Percentiles rank a stretch among this genome's conserved stretches.
These are phyloP conservation scores for Aureobasidium sp. DNA, from an alignment of 2,329 filamentous ascomycete genomes.

Conservation along the genomic window DNA sequence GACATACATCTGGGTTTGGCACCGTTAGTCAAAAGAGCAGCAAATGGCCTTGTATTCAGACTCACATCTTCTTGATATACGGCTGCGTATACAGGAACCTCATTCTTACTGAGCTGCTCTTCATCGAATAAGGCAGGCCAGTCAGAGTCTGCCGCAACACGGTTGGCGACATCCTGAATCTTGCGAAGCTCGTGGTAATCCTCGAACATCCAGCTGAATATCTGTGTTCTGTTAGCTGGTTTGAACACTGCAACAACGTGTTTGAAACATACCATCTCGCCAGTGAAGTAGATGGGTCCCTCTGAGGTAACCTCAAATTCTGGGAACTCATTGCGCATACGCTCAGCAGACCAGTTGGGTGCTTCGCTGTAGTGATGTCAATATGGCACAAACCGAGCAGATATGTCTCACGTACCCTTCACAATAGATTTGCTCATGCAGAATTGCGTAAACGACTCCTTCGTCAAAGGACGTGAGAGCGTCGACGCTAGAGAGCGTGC, in stretches of 20 bases:
- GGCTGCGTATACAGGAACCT: constrained; percentile 78
- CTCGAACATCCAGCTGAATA: constrained; percentile 78
- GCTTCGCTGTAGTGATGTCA: constrained; percentile 27
- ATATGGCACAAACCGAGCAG: too few species aligned
- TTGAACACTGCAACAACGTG: background rate
- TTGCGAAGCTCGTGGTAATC: constrained; percentile 67
- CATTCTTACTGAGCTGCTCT: constrained; percentile 62
- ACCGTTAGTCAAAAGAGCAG: too few species aligned
- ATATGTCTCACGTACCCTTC: constrained; percentile 42
- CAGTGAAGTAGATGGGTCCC: constrained; percentile 66
- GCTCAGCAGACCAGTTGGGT: constrained; percentile 67
- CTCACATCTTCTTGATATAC: constrained; percentile 55
- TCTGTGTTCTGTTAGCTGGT: constrained; percentile 25
- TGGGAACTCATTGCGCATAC: constrained; percentile 45
- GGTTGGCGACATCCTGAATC: constrained; percentile 59
- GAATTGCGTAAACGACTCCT: constrained; percentile 71
- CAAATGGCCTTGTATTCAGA: too few species aligned
- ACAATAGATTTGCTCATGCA: constrained; percentile 86
- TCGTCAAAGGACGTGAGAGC: constrained; percentile 60
- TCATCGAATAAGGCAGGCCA: constrained; percentile 75
- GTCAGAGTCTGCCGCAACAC: constrained; percentile 56
- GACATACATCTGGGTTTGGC: constrained; percentile 64
- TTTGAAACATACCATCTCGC: constrained; percentile 60
- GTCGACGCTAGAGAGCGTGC: constrained; percentile 62
- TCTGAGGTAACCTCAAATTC: constrained; percentile 40